A percentile compares a stretch with the other conserved stretches of the same genome.
Evolutionary conservation across 148 eudicot genomes (phyloP).

Genomic region (Heliamphora exappendiculata): DNA sequence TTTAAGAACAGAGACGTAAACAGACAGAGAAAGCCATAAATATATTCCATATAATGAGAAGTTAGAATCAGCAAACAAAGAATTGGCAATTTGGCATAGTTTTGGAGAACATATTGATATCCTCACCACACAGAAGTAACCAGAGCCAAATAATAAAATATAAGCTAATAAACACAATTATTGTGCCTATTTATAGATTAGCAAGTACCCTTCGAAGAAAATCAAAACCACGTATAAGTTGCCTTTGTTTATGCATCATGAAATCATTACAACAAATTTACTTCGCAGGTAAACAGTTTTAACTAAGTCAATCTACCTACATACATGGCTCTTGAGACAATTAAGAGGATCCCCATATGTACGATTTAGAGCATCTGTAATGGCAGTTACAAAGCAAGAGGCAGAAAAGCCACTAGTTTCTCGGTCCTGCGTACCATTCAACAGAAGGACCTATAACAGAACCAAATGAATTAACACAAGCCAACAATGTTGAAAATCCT

Average conservation of each 20-base stretch:
- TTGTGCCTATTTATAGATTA: not conserved
- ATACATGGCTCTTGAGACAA: conserved; percentile 60
- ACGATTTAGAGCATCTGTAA: conserved; percentile 91
- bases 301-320: conserved; percentile 11
- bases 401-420: conserved; percentile 84
- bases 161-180: not conserved
- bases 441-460: conserved; percentile 59
- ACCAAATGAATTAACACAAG: conserved; percentile 1
- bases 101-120: not conserved
- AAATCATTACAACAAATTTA: not conserved
- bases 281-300: not conserved
- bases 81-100: too few relatives aligned
- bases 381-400: conserved; percentile 84
- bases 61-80: not conserved
- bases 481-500: not conserved
- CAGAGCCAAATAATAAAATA: not conserved
- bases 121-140: not conserved
- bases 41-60: too few relatives aligned
- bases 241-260: not conserved
- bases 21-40: too few relatives aligned
- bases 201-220: not conserved
- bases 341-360: conserved; percentile 61
- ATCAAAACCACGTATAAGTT: not conserved
- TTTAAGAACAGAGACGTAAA: too few relatives aligned
- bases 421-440: conserved; percentile 84